phyloP scores from a whole-genome alignment of 768 basidiomycete genomes.

The Tephrocybe sp. region DNA sequence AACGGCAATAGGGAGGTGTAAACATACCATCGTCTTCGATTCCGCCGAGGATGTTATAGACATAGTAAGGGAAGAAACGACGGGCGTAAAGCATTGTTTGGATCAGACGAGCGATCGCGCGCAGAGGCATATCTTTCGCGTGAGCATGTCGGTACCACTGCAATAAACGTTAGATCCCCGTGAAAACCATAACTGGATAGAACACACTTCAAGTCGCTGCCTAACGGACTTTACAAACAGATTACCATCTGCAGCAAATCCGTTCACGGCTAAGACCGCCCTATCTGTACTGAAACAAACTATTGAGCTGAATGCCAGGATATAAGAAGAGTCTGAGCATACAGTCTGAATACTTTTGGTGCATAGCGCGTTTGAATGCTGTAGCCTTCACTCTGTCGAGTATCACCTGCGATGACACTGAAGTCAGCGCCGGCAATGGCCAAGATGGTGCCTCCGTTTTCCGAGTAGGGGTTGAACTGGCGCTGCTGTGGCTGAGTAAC shows the following conservation, averaged over 20 bases:
- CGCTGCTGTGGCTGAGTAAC: conserved; percentile 46
- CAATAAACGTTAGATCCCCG: conserved; percentile 2
- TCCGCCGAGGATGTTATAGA: conserved; percentile 94
- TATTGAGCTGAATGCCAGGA: not conserved
- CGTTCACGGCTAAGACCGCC: conserved; percentile 92
- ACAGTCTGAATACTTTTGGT: conserved; percentile 93
- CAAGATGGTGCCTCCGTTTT: conserved; percentile 96
- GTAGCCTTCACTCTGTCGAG: conserved; percentile 95
- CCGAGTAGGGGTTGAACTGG: conserved; percentile 84
- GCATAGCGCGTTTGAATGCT: conserved; percentile 97
- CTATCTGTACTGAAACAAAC: conserved; percentile 71
- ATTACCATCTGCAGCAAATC: conserved; percentile 96
- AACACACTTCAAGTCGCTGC: conserved; percentile 88
- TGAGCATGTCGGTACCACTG: conserved; percentile 99
- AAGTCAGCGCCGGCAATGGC: conserved; percentile 94
- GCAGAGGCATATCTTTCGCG: conserved; percentile 95
- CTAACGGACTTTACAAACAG: conserved; percentile 97
- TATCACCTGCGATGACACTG: conserved; percentile 94
- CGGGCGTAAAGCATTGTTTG: conserved; percentile 97
- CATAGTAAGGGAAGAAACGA: conserved; percentile 98
- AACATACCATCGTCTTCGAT: conserved; percentile 93
- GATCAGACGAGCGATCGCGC: conserved; percentile 94
- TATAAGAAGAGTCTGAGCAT: conserved; percentile 27
- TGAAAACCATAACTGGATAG: not conserved
- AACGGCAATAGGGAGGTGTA: conserved; percentile 3